A percentile compares a stretch with the other conserved stretches of the same genome.
phyloP scores from a whole-genome alignment of 2,329 filamentous ascomycete genomes.

The Nemania sp. region DNA sequence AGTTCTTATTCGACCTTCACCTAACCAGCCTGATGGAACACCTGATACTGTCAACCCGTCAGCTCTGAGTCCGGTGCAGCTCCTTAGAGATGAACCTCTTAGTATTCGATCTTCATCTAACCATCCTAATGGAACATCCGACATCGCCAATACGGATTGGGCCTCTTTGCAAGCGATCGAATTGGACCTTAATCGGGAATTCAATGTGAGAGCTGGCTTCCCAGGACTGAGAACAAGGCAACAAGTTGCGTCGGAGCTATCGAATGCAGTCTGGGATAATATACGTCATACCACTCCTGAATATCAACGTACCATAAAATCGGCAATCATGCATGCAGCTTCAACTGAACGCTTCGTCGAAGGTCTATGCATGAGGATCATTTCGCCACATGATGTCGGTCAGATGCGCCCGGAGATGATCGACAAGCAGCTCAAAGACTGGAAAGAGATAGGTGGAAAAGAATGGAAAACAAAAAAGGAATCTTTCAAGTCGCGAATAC shows the following conservation, averaged over 20 bases:
- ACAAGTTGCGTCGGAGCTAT: constrained; percentile 20
- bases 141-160: too few species aligned
- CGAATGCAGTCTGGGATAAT: constrained; percentile 23
- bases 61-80: too few species aligned
- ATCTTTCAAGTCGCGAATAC: constrained; percentile 8
- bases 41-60: too few species aligned
- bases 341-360: constrained; percentile 32
- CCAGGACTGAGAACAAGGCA: constrained; percentile 13
- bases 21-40: too few species aligned
- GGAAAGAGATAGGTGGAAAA: constrained; percentile 14
- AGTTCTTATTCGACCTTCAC: constrained; percentile 21
- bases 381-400: constrained; percentile 27
- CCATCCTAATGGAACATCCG: too few species aligned
- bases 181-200: constrained; percentile 29
- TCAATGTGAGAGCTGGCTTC: constrained; percentile 12
- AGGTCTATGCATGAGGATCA: constrained; percentile 27
- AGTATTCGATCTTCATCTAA: too few species aligned
- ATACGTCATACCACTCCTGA: constrained; percentile 8
- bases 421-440: constrained; percentile 3
- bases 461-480: constrained; percentile 27
- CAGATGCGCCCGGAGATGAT: constrained; percentile 25
- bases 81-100: too few species aligned
- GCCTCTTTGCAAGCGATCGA: constrained; percentile 26
- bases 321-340: constrained; percentile 31
- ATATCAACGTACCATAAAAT: constrained; percentile 14